Base-by-base conservation (phyloP, 768 basidiomycete genomes). In the Auriscalpium vulgare region DNA sequence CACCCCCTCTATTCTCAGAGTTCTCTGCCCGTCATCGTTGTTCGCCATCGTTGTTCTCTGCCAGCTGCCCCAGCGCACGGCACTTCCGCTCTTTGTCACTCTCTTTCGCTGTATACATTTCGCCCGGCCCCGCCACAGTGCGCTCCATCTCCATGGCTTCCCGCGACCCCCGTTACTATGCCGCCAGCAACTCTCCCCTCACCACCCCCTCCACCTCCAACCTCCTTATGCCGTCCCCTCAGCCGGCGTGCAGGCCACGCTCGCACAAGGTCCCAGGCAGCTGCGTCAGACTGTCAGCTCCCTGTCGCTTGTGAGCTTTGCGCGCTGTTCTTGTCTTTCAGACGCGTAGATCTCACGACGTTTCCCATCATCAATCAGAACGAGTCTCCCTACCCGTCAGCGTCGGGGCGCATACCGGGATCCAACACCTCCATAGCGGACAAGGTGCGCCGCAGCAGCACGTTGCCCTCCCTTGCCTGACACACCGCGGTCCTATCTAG, bases 131-230 rank as follows among this genome's bases (percentile, higher is more conserved):
- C 37, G 50, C 40, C 55, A 21, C 53, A 51, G 47, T 61, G 47
- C 21, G n/a, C n/a, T n/a, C n/a, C n/a, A 53, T 56, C 44, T 11
- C 50, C 52, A 69, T 70, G 68, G 54, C 65, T 11, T 60, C 56
- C 21, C 53, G 56, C 29, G 66, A 66, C 37, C 68, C 71, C 16
- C 75, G 62, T 61, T 74, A 58, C 74, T 76, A 56, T 71, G 72
- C 51, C 74, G 70, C 56, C 74, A 43, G 3, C 3, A 7, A 4
- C 40, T 77, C 63, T 72, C 73, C 62, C 67, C 69, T 59, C 68
- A 71, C 72, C 58, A 73, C 80, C 10, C 74, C 75, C 6, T 84
- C 83, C 4, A 78, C 79, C 8, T 69, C 78, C 36, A 80, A 74
- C 64, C 78, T 84, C 53, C 70, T 84, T 43, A 70, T 72, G 1